Base-by-base conservation (phyloP, 78 protist genomes). In the Diacronema lutheri region DNA sequence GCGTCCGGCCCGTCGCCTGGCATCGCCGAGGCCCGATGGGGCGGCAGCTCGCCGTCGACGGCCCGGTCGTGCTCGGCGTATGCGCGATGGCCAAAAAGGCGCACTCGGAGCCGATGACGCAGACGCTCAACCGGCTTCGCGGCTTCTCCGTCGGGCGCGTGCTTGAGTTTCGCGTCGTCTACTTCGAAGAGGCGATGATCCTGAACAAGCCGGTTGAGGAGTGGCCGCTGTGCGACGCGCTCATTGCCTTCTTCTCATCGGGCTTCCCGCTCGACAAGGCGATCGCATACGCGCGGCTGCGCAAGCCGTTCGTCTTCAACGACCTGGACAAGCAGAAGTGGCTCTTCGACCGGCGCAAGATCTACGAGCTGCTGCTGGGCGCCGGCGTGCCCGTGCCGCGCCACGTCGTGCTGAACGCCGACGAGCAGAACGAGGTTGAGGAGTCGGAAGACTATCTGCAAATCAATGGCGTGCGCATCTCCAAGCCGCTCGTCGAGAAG, bases 401-500 rank as follows among this genome's bases (percentile, higher is more conserved):
- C 38, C 41, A 92, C 74, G 44, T 19, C 33, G 76, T 90, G 44
- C 33, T 61, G 85, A 44, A 58, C 76, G 55, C 66, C 14, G 65
- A 14, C 14, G 58, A 38, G 33, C 55, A n/a, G 35, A 0, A 23
- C 4, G 1, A 60, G 29, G 73, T 83, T 33, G 88, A 82, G 68
- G n/a, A 64, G 40, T 88, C 89, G 56, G 79, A 71, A 35, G 79
- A 71, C 79, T 71, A 41, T 58, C 19, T 71, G 58, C 58, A 71
- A 58, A 26, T 71, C 10, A 33, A 38, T 31, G 58, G 56, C 40
- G 55, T 26, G 57, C 73, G 91, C 57, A 80, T 95, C 78, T 40
- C 62, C 55, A 97, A 95, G 88, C 99, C 99, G 37, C 95, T 96
- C 80, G 97, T 97, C 9, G 98, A 96, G 88, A 97, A 97, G 83